These are phyloP conservation scores for Cyberlindnera mycetangii DNA, from an alignment of 805 yeast species.

Conservation along the genomic window DNA sequence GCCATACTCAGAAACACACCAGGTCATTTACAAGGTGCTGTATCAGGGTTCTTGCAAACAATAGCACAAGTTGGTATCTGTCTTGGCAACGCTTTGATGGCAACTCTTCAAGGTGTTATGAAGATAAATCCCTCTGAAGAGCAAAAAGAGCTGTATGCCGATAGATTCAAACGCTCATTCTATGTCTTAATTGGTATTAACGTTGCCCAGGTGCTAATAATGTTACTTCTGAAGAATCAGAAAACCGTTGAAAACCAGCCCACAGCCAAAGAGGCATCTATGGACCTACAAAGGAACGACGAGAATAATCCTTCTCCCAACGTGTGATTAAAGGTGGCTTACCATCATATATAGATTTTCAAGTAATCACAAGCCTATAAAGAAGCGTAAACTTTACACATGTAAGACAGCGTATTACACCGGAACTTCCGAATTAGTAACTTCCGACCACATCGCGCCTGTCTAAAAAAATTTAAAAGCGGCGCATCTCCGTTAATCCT, in stretches of 20 bases:
- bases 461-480: neutral
- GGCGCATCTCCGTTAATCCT: neutral
- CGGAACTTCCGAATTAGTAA: neutral
- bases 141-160: neutral
- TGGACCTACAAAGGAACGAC: neutral
- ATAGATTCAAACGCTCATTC: slow-evolving; percentile 4
- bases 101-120: slow-evolving; percentile 30
- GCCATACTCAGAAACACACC: slow-evolving; percentile 35
- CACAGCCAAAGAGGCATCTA: neutral
- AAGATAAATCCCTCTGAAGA: neutral
- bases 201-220: slow-evolving; percentile 2
- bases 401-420: neutral
- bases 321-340: too few relatives aligned
- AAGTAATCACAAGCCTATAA: too few relatives aligned
- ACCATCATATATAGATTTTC: too few relatives aligned
- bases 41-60: slow-evolving; percentile 36
- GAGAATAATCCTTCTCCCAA: neutral
- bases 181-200: slow-evolving; percentile 11
- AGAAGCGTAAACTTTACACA: neutral
- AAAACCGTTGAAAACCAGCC: slow-evolving; percentile 3
- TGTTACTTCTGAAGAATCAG: slow-evolving; percentile 14
- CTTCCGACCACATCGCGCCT: neutral
- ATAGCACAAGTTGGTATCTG: slow-evolving; percentile 34
- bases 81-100: slow-evolving; percentile 28
- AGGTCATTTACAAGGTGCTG: slow-evolving; percentile 37